Evolutionary conservation across 148 eudicot species (phyloP), one percentile per base, ranked within the genome.

Genomic region (Oxyria digyna): DNA sequence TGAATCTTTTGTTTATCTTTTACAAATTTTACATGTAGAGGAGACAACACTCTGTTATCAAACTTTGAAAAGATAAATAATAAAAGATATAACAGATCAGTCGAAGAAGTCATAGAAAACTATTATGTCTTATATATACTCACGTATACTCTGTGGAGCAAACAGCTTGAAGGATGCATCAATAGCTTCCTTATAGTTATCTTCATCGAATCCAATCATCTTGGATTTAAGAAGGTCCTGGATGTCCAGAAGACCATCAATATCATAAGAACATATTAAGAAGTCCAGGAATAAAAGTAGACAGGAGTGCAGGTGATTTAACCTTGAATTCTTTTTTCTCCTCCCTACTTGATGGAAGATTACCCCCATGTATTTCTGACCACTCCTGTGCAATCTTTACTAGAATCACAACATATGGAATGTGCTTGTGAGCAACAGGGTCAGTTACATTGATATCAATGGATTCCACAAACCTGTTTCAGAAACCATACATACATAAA

Each of bases 361-460:
- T 75, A 62, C 97, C 90, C 46, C 76, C 84, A 74, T 94, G 98
- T 79, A 77, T 80, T 81, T 88, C 81, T 31, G 85, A 85, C 98
- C 98, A 94, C 78, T 94, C 97, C 65, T 85, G 87, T 37, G 89
- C 88, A 79, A 90, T 72, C 85, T 88, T 94, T 63, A 94, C 77
- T 70, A 94, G 97, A 75, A 94, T 90, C 62, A 90, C 79, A 71
- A 94, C 87, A 80, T 90, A 90, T 26, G 98, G 98, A 68, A 81
- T 90, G 78, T 94, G 98, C 79, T 94, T 94, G 80, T 94, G 98
- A 69, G 83, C 84, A 73, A 94, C 97, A 69, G 90, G 92, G 79
- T 94, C 98, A 12, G 82, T 21, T 55, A 80, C 78, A 54, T 85
- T 78, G 71, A 87, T 75, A 74, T 94, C 98, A 76, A 90, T 86